phyloP scores from a whole-genome alignment of 2,329 filamentous ascomycete species.

The Hymenoscyphus infarciens region DNA sequence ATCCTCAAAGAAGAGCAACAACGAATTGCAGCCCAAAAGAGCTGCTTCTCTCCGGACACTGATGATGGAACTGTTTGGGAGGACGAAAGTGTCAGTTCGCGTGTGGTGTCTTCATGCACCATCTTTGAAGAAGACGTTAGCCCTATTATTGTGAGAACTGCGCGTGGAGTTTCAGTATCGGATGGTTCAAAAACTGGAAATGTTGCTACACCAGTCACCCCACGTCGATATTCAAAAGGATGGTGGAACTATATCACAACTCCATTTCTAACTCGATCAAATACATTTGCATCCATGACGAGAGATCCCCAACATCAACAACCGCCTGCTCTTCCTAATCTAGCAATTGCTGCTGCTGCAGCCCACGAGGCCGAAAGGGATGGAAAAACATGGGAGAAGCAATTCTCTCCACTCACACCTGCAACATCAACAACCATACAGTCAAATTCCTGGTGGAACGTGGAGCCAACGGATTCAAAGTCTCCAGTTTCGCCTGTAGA shows the following conservation, averaged over 20 bases:
- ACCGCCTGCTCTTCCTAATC: constrained; percentile 34
- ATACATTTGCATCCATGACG: constrained; percentile 30
- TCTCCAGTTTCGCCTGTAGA: constrained; percentile 20
- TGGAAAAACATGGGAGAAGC: constrained; percentile 33
- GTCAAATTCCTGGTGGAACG: constrained; percentile 40
- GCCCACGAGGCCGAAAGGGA: constrained; percentile 26
- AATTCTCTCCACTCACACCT: constrained; percentile 33
- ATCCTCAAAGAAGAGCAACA: constrained; percentile 29
- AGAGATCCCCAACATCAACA: constrained; percentile 18
- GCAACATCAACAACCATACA: constrained; percentile 31
- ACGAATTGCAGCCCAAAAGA: constrained; percentile 28
- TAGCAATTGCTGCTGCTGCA: constrained; percentile 33
- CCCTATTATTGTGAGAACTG: constrained; percentile 39
- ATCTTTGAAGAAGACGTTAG: constrained; percentile 68
- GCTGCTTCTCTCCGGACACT: constrained; percentile 33
- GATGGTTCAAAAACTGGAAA: constrained; percentile 23
- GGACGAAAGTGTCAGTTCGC: constrained; percentile 24
- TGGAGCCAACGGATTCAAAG: constrained; percentile 22
- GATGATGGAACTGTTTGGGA: constrained; percentile 31
- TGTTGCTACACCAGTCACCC: constrained; percentile 28
- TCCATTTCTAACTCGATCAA: constrained; percentile 51
- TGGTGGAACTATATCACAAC: constrained; percentile 79
- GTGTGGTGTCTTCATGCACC: constrained; percentile 48
- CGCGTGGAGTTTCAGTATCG: constrained; percentile 37
- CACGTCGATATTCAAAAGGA: constrained; percentile 55